Conservation (phyloP, 2,329 filamentous ascomycete genomes). For the Penicillium sp. region DNA sequence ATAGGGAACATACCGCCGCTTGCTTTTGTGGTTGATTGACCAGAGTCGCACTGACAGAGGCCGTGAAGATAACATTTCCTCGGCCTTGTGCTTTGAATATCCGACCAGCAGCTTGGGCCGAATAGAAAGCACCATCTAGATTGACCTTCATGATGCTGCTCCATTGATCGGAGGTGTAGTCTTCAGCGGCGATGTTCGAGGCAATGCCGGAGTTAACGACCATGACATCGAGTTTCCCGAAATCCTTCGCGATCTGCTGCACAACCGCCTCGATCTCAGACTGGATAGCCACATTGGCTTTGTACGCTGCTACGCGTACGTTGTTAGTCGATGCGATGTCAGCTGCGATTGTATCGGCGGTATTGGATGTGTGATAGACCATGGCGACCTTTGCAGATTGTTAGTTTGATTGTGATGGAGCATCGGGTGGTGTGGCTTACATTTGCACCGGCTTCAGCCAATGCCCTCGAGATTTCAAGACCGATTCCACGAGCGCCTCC, state of each 20-base stretch:
- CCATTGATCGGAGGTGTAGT: conserved; percentile 36
- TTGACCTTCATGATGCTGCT: conserved; percentile 36
- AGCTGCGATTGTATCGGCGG: conserved; percentile 18
- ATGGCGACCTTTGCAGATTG: conserved; percentile 19
- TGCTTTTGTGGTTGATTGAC: conserved; percentile 37
- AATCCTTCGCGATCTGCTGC: conserved; percentile 31
- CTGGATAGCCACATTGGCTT: conserved; percentile 27
- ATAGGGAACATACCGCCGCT: conserved; percentile 20
- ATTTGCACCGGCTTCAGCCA: conserved; percentile 35
- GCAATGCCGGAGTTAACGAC: conserved; percentile 42
- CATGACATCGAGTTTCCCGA: conserved; percentile 41
- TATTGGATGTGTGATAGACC: conserved; percentile 26
- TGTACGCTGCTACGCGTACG: conserved; percentile 27
- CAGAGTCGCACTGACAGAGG: conserved; percentile 31
- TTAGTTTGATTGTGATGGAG: background rate
- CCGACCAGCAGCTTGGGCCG: conserved; percentile 32
- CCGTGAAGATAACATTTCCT: conserved; percentile 35
- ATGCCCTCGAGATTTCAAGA: conserved; percentile 34
- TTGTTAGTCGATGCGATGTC: conserved; percentile 24
- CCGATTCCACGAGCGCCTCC: conserved; percentile 33
- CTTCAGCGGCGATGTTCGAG: conserved; percentile 28
- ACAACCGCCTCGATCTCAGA: conserved; percentile 27
- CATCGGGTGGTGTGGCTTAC: conserved; percentile 13
- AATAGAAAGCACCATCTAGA: conserved; percentile 34
- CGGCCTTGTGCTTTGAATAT: conserved; percentile 31